Conservation (phyloP, 352 stramenopile species). For the Aphanomyces astaci region DNA sequence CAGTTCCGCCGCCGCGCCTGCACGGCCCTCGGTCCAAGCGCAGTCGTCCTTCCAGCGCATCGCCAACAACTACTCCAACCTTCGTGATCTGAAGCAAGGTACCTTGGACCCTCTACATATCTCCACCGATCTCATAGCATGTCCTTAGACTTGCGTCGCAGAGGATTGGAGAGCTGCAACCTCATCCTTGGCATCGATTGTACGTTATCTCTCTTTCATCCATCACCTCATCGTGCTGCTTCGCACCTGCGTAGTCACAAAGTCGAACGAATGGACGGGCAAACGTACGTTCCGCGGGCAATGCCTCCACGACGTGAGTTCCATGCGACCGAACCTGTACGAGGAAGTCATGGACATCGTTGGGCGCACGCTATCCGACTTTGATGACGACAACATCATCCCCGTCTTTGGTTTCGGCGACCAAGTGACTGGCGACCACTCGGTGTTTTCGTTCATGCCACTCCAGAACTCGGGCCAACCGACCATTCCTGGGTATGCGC, state of each 20-base stretch:
- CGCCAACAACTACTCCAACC: constrained; percentile 22
- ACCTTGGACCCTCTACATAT: neutral
- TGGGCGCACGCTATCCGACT: constrained; percentile 56
- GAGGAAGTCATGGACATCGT: constrained; percentile 80
- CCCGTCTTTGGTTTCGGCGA: constrained; percentile 80
- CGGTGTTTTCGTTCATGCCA: constrained; percentile 58
- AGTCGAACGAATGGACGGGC: constrained; percentile 85
- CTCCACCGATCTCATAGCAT: neutral
- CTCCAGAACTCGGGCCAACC: neutral
- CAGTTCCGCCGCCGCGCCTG: neutral
- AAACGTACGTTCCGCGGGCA: constrained; percentile 68
- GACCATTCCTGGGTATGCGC: constrained; percentile 46
- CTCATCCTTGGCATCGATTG: constrained; percentile 82
- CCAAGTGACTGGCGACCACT: constrained; percentile 64
- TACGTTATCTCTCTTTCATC: constrained; percentile 51
- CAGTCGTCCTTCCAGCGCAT: constrained; percentile 15
- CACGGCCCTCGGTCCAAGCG: neutral
- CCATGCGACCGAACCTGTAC: constrained; percentile 61
- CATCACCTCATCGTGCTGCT: constrained; percentile 33
- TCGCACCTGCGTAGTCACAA: constrained; percentile 75
- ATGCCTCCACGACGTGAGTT: constrained; percentile 59
- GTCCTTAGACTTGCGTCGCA: constrained; percentile 44
- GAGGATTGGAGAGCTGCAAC: constrained; percentile 79
- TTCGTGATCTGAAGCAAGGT: constrained; percentile 21
- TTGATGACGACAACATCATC: constrained; percentile 83